Evolutionary conservation across 768 basidiomycete species (phyloP), one percentile per base, ranked within the genome.

Genomic region (Pleurotus tuoliensis): DNA sequence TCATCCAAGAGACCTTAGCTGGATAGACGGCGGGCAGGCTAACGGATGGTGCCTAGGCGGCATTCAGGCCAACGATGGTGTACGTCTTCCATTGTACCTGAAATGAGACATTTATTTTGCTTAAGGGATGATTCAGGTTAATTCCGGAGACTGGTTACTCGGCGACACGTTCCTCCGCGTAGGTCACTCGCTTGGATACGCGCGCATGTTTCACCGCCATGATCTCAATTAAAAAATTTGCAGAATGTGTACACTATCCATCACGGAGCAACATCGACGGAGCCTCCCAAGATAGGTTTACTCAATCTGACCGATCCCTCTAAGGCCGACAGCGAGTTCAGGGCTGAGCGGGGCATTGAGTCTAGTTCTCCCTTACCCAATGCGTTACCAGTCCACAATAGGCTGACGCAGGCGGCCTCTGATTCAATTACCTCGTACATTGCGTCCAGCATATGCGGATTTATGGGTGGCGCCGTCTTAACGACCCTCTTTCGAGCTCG

Each of bases 81-180:
- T 80, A 59, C 52, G 73, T 53, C 11, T 8, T 39, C 25, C 55
- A 39, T 24, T 20, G 38, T 34, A 34, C 52, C 39, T 45, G 39
- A 15, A 16, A 41, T n/a, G 25, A 8, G 20, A 43, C 37, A 38
- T 39, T 18, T 9, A 8, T 12, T 27, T 11, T 51, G 47, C 50
- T 49, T 27, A 39, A 59, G 11, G 45, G 53, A 48, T 43, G 25
- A 39, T 46, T 24, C 43, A 67, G 62, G 66, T 69, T 40, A 64
- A 74, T 59, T 78, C 80, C 11, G 81, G 77, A 4, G 84, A 86
- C 66, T 86, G 82, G 82, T 69, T 86, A 4, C 71, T 84, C 16
- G 83, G 82, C n/a, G 82, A 82, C 53, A 71, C 75, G 15, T 84
- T 83, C 56, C 71, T 86, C 55, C 73, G 83, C 61, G 82, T 80